A percentile compares a stretch with the other conserved stretches of the same genome.
Conservation (phyloP, 805 yeast species). For the Starmerella vaccinii region DNA sequence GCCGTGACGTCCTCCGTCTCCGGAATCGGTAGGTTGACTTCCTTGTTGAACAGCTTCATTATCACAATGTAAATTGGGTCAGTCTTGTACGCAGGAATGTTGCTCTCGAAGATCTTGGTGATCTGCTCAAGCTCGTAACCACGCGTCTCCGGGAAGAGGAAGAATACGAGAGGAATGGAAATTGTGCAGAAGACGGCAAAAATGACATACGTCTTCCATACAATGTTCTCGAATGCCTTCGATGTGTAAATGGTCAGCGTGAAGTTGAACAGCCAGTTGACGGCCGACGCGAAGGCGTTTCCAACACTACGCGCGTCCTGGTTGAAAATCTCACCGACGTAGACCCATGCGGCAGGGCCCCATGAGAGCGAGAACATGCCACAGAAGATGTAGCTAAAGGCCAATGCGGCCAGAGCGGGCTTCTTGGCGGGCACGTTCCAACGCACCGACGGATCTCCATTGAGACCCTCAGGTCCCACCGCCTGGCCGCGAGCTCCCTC, state of each 20-base stretch:
- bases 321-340: conserved; percentile 54
- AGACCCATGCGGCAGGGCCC: conserved; percentile 75
- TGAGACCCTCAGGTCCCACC: conserved; percentile 21
- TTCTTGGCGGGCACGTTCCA: conserved; percentile 49
- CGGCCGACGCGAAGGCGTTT: conserved; percentile 58
- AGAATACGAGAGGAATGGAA: conserved; percentile 47
- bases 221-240: conserved; percentile 61
- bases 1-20: conserved; percentile 1
- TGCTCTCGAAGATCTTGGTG: conserved; percentile 44
- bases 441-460: conserved; percentile 30
- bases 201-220: conserved; percentile 54
- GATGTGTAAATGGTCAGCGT: conserved; percentile 63
- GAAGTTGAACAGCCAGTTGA: conserved; percentile 75
- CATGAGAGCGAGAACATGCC: conserved; percentile 75
- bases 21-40: conserved; percentile 13
- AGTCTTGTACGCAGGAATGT: conserved; percentile 24
- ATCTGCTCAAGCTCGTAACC: conserved; percentile 60
- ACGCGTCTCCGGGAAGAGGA: conserved; percentile 54
- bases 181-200: conserved; percentile 63
- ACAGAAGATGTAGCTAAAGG: conserved; percentile 50
- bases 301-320: conserved; percentile 67
- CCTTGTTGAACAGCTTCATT: conserved; percentile 15
- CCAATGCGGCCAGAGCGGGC: conserved; percentile 41
- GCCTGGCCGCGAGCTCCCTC: conserved; percentile 20
- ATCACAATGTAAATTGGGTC: conserved; percentile 16